These are phyloP conservation scores for Pseudozyma sp. DNA, from an alignment of 1,284 basidiomycete genomes.

Conservation along the genomic window DNA sequence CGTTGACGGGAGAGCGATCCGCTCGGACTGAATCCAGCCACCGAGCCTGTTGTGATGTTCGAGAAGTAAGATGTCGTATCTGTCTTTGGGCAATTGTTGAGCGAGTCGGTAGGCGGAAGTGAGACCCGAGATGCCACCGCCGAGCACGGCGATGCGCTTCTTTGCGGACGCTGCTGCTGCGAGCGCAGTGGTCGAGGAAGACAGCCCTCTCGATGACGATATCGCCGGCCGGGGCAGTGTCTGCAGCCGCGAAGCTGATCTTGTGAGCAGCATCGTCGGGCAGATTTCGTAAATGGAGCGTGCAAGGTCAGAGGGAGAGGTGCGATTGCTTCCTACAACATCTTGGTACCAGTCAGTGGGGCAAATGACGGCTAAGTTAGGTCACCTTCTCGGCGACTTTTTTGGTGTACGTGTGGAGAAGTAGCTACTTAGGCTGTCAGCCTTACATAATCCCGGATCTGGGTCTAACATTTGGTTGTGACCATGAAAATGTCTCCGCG, in stretches of 20 bases:
- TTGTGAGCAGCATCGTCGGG: constrained; percentile 28
- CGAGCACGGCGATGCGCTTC: constrained; percentile 74
- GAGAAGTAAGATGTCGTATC: constrained; percentile 74
- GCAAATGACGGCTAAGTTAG: no score
- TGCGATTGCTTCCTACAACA: no score
- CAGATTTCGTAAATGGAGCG: neutral
- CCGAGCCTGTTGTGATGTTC: constrained; percentile 78
- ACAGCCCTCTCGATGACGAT: constrained; percentile 1
- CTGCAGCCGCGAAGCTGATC: constrained; percentile 25
- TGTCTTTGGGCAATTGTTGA: constrained; percentile 74
- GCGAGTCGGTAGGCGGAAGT: constrained; percentile 83
- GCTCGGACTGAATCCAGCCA: constrained; percentile 83
- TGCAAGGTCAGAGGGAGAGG: neutral
- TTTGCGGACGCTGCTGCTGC: constrained; percentile 15
- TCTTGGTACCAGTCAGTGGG: no score
- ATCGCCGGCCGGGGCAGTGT: neutral
- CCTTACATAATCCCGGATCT: no score
- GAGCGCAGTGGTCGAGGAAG: constrained; percentile 16
- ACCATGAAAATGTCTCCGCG: constrained; percentile 4
- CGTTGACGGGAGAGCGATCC: constrained; percentile 69
- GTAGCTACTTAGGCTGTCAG: neutral
- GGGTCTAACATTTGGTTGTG: constrained; percentile 5
- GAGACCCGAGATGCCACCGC: constrained; percentile 84
- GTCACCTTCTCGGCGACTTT: constrained; percentile 4
- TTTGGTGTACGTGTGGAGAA: constrained; percentile 17